Evolutionary conservation across 2,329 filamentous ascomycete genomes (phyloP).

Genomic region (Diaporthe sp.): DNA sequence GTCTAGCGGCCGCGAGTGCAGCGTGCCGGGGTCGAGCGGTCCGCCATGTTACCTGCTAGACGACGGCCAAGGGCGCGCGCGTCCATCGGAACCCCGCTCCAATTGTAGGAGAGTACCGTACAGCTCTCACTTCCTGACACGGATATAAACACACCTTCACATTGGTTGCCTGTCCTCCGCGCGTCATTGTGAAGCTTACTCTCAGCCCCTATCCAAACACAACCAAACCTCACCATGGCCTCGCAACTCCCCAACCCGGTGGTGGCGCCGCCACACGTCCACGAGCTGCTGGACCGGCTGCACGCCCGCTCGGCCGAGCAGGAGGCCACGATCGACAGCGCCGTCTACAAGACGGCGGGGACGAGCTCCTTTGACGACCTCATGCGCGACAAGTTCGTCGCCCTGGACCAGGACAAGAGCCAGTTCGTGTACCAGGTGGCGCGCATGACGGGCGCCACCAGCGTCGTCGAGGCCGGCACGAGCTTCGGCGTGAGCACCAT

Average conservation of each 20-base stretch:
- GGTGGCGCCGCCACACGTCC: constrained; percentile 29
- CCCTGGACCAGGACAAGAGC: constrained; percentile 59
- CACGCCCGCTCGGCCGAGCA: constrained; percentile 24
- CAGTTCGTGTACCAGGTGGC: constrained; percentile 58
- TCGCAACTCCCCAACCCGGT: neutral
- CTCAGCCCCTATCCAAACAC: neutral
- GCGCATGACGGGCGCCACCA: constrained; percentile 44
- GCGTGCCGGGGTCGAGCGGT: neutral
- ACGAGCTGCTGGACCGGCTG: constrained; percentile 31
- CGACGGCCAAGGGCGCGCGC: constrained; percentile 23
- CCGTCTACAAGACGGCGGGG: constrained; percentile 10
- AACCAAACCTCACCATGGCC: neutral
- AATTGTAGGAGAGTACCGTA: neutral
- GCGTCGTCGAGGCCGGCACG: constrained; percentile 41
- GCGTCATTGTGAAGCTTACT: neutral
- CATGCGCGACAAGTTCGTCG: constrained; percentile 59
- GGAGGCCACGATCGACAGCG: constrained; percentile 25
- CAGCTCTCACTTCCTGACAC: neutral
- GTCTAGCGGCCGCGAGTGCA: constrained; percentile 8
- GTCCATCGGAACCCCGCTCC: constrained; percentile 23
- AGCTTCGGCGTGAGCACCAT: constrained; percentile 42
- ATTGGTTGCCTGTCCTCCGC: neutral
- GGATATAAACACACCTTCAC: neutral
- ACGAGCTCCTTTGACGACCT: constrained; percentile 15
- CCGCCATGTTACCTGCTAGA: constrained; percentile 3